phyloP scores from a whole-genome alignment of 306 rosid genomes.

The Hippophae gyantsensis region DNA sequence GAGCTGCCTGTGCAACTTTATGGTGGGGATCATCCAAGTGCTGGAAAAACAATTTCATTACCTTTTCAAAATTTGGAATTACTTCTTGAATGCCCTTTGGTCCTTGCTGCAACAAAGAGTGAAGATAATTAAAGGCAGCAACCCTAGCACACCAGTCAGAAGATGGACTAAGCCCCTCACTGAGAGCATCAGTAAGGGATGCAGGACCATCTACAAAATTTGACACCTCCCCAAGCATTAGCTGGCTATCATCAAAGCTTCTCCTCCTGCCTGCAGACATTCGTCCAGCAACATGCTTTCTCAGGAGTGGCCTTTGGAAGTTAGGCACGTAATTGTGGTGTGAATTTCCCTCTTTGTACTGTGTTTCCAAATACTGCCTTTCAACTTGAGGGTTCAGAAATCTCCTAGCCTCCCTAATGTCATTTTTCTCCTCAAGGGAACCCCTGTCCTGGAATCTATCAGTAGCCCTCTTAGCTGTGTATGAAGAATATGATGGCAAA shows the following conservation, averaged over 20 bases:
- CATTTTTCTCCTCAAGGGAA: slow-evolving; percentile 48
- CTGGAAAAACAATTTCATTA: slow-evolving; percentile 95
- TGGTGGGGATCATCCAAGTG: slow-evolving; percentile 99
- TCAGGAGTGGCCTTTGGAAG: slow-evolving; percentile 89
- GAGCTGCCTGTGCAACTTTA: slow-evolving; percentile 99
- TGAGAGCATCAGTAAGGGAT: slow-evolving; percentile 82
- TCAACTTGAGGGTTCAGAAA: slow-evolving; percentile 45
- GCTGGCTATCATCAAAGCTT: slow-evolving; percentile 88
- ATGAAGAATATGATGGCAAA: slow-evolving; percentile 46
- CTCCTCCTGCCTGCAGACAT: slow-evolving; percentile 76
- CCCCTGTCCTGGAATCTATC: slow-evolving; percentile 61
- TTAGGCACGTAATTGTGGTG: slow-evolving; percentile 68
- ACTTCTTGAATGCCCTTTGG: slow-evolving; percentile 87
- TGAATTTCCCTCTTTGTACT: slow-evolving; percentile 60
- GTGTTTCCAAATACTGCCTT: slow-evolving; percentile 54
- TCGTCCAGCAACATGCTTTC: slow-evolving; percentile 72
- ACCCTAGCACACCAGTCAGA: slow-evolving; percentile 98
- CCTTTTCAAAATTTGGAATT: slow-evolving; percentile 88
- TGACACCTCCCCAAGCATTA: slow-evolving; percentile 61
- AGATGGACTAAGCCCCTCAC: slow-evolving; percentile 83
- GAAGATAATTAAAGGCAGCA: slow-evolving; percentile 88
- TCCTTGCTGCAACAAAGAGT: slow-evolving; percentile 81
- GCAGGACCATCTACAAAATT: slow-evolving; percentile 65
- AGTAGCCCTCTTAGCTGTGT: slow-evolving; percentile 45
- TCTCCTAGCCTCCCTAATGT: slow-evolving; percentile 62